Percentiles rank a stretch among this genome's conserved stretches.
phyloP scores from a whole-genome alignment of 768 basidiomycete genomes.

The Auricularia heimuer region DNA sequence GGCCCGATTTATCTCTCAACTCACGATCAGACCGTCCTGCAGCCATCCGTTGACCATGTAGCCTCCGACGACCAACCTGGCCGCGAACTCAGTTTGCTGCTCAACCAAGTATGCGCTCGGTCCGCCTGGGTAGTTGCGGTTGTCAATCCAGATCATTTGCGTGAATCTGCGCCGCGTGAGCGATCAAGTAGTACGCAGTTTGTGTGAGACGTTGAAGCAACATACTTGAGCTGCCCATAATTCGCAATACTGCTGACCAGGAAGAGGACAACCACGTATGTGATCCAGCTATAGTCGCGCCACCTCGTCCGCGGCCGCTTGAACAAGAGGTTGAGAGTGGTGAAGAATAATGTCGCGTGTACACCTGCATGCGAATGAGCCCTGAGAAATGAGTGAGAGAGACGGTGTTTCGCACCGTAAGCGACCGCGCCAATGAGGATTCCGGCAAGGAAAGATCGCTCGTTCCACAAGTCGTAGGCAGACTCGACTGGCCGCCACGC shows the following conservation, averaged over 20 bases:
- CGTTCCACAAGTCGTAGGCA: background rate
- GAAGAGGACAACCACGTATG: background rate
- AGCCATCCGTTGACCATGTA: slow-evolving; percentile 22
- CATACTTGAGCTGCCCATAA: background rate
- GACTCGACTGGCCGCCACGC: background rate
- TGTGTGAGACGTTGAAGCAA: too few species aligned
- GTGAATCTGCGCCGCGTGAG: background rate
- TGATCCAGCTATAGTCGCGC: background rate
- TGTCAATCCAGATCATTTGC: slow-evolving; percentile 25
- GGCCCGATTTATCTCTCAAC: background rate
- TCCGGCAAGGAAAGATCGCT: background rate
- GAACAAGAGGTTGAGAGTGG: background rate
- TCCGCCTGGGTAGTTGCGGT: slow-evolving; percentile 25
- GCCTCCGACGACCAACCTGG: slow-evolving; percentile 29
- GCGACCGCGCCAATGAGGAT: background rate
- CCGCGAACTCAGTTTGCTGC: slow-evolving; percentile 17
- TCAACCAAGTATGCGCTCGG: slow-evolving; percentile 23
- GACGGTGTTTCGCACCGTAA: background rate
- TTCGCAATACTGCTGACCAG: background rate
- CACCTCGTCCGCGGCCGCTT: background rate
- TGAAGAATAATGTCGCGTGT: background rate
- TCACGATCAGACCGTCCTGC: slow-evolving; percentile 7
- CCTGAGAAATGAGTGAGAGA: background rate
- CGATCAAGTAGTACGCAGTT: too few species aligned
- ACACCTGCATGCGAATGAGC: background rate